These are phyloP conservation scores for Mrakiaceae sp. DNA, from an alignment of 1,284 basidiomycete species.

Conservation along the genomic window DNA sequence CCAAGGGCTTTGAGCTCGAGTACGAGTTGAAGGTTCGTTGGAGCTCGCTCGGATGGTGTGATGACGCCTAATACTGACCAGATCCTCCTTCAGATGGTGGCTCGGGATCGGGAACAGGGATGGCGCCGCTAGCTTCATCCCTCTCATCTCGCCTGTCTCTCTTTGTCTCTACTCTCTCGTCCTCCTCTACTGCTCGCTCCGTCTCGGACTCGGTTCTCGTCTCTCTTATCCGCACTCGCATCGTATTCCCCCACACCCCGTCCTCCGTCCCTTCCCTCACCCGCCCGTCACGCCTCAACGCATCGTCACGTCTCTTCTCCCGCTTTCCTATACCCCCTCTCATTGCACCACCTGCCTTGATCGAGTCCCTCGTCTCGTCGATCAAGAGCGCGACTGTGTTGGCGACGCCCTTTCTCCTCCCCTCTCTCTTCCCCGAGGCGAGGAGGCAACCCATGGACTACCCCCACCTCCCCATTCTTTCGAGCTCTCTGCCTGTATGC, in stretches of 20 bases:
- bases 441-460: neutral
- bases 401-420: no score
- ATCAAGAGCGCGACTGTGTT: no score
- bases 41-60: neutral
- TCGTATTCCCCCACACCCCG: no score
- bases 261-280: neutral
- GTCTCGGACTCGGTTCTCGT: no score
- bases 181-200: no score
- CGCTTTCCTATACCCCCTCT: neutral
- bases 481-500: neutral
- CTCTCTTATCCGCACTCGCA: no score
- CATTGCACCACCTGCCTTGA: no score
- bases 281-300: neutral
- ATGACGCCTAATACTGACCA: neutral
- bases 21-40: conserved; percentile 1
- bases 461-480: neutral
- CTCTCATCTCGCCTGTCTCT: neutral
- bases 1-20: conserved; percentile 8
- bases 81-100: no score
- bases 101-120: neutral
- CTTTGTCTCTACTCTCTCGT: neutral
- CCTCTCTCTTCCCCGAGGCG: neutral
- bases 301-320: neutral
- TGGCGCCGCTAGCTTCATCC: no score
- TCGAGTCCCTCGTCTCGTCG: no score